Evolutionary conservation across 2,329 filamentous ascomycete species (phyloP), one percentile per base, ranked within the genome.

Genomic region (Colletotrichum sp.): DNA sequence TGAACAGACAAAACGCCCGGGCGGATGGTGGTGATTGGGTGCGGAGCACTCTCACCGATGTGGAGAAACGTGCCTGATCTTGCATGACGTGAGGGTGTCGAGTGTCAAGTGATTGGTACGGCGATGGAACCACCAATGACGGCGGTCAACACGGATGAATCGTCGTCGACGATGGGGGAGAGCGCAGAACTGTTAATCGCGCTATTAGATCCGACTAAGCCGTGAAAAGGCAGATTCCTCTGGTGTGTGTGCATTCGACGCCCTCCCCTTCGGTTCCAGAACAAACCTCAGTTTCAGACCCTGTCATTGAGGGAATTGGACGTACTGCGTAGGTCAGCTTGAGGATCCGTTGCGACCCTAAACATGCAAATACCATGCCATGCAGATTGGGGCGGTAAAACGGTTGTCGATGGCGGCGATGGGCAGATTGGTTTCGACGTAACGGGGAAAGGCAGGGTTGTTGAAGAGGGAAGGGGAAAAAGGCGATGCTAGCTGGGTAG

Each of bases 61-160:
- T 76, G 73, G 73, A 76, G 69, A 28, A 72, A 36, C 18, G 69
- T 76, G 73, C 73, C 57, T 76, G 69, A 76, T 76, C 73, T 76
- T 72, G 73, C 73, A 76, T 76, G 64, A 57, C 30, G 18, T 30
- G 18, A 30, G 59, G 26, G 26, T 32, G 57, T 60, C 30, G 44
- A 52, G 44, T 52, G 44, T 30, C 26, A 60, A 60, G 26, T 67
- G 64, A 52, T 67, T 67, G 64, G 64, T 30, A 30, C 26, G 24
- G 59, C 12, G n/a, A 62, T 32, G 28, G 30, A 21, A 21, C n/a
- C 24, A 49, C 63, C 44, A 28, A 52, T 52, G 44, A 52, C 44
- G n/a, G 44, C 44, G n/a, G 44, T 52, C 44, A 52, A 52, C n/a
- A 21, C 44, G 10, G 44, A n/a, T 21, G n/a, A 52, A 52, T 52